These are phyloP conservation scores for Paraleonurus japonicus DNA, from an alignment of 257 asterid species.

Conservation along the genomic window DNA sequence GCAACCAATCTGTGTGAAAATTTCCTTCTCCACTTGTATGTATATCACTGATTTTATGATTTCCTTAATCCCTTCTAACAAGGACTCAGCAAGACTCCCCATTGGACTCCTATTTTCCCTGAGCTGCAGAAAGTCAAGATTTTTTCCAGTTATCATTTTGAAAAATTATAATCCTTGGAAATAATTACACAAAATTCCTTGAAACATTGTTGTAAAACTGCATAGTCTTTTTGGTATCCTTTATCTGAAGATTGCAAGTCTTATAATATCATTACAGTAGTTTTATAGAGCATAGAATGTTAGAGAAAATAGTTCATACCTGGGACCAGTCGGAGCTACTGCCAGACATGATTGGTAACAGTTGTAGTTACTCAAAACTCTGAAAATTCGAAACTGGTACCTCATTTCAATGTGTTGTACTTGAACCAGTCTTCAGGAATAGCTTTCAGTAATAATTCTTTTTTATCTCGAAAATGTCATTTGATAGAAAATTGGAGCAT, in stretches of 20 bases:
- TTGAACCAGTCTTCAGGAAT: slow-evolving; percentile 37
- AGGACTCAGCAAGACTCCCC: slow-evolving; percentile 38
- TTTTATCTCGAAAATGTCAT: slow-evolving; percentile 6
- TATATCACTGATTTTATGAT: slow-evolving; percentile 37
- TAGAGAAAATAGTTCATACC: slow-evolving; percentile 29
- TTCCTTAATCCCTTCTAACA: slow-evolving; percentile 47
- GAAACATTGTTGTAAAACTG: neutral
- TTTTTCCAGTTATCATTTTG: slow-evolving; percentile 4
- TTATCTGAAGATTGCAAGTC: neutral
- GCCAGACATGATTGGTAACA: slow-evolving; percentile 39
- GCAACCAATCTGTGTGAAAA: slow-evolving; percentile 55
- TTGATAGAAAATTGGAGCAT: slow-evolving; percentile 18
- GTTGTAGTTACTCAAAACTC: slow-evolving; percentile 22
- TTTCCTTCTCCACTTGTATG: slow-evolving; percentile 47
- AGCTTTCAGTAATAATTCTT: neutral
- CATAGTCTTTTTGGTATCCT: neutral
- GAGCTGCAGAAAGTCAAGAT: slow-evolving; percentile 25
- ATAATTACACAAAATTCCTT: neutral
- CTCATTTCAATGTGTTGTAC: slow-evolving; percentile 15
- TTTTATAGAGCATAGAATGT: neutral
- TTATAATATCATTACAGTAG: neutral
- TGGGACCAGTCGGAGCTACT: slow-evolving; percentile 51
- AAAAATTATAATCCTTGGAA: neutral
- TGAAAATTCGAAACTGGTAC: slow-evolving; percentile 1
- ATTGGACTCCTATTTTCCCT: slow-evolving; percentile 37